Evolutionary conservation across 2,329 filamentous ascomycete species (phyloP).

Genomic region (Epichloe aotearoae): DNA sequence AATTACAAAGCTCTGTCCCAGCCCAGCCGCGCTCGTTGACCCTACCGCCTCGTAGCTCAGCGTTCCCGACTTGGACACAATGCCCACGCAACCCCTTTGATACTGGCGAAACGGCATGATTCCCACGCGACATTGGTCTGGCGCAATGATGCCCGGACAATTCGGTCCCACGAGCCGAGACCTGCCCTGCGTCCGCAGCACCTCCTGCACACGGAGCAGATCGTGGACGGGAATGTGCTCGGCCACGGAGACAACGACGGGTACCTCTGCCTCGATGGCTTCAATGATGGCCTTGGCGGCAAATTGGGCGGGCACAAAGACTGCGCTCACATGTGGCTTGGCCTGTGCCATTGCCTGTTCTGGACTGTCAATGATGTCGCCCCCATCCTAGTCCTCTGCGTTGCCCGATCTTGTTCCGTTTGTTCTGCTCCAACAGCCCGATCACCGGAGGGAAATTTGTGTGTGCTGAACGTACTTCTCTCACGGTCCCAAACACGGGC

Average conservation of each 20-base stretch:
- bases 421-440: no score
- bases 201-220: conserved; percentile 56
- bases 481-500: conserved; percentile 23
- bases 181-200: conserved; percentile 57
- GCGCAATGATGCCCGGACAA: conserved; percentile 66
- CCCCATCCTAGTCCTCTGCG: no score
- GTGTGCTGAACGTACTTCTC: conserved; percentile 12
- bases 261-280: conserved; percentile 64
- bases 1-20: conserved; percentile 66
- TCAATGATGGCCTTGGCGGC: conserved; percentile 59
- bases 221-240: conserved; percentile 72
- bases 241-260: conserved; percentile 64
- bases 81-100: conserved; percentile 51
- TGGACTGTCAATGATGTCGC: not conserved
- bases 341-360: conserved; percentile 20
- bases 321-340: conserved; percentile 52
- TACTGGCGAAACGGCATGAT: conserved; percentile 30
- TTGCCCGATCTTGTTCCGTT: no score
- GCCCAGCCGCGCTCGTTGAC: conserved; percentile 56
- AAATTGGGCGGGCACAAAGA: conserved; percentile 58
- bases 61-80: conserved; percentile 70
- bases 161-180: conserved; percentile 70
- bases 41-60: conserved; percentile 71
- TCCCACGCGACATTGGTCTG: conserved; percentile 45
- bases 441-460: no score